Percentiles rank a stretch among this genome's conserved stretches.
Evolutionary conservation across 108 stramenopile species (phyloP).

Genomic region (Cylindrotheca fusiformis): DNA sequence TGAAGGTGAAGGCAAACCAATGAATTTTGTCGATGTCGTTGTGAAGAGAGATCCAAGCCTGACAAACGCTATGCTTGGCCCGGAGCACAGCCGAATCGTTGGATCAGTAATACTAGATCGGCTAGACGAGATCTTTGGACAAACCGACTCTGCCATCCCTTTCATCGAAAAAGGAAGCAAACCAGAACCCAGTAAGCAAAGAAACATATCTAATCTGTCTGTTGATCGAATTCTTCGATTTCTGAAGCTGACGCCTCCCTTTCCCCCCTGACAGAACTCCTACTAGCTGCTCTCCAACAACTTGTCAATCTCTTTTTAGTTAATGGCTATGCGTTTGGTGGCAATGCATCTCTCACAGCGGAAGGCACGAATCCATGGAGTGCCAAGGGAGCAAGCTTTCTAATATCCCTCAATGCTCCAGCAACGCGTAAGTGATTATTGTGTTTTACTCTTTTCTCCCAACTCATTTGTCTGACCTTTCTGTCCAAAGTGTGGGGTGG

Average conservation of each 20-base stretch:
- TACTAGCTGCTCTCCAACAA: constrained; percentile 51
- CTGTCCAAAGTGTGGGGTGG: constrained; percentile 60
- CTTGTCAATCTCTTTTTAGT: constrained; percentile 71
- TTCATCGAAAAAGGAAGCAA: constrained; percentile 40
- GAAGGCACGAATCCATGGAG: constrained; percentile 2
- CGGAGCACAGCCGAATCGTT: constrained; percentile 50
- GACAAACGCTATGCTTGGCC: constrained; percentile 40
- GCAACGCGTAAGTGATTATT: constrained; percentile 30
- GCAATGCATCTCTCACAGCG: constrained; percentile 36
- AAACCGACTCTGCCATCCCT: constrained; percentile 56
- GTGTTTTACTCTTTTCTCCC: not conserved
- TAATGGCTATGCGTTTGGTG: constrained; percentile 76
- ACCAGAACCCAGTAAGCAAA: constrained; percentile 38
- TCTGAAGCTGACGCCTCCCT: not conserved
- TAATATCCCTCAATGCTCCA: constrained; percentile 53
- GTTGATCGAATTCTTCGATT: not conserved
- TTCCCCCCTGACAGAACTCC: not conserved
- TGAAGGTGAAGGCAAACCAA: constrained; percentile 37
- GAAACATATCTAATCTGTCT: not conserved
- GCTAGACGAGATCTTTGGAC: constrained; percentile 60
- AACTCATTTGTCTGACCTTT: not conserved
- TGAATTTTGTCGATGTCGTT: constrained; percentile 56
- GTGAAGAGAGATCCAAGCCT: constrained; percentile 66
- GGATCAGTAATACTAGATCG: constrained; percentile 58
- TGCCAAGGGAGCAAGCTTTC: constrained; percentile 41